Base-by-base conservation (phyloP, 768 basidiomycete species). In the Cantharellus cinnabarinus region DNA sequence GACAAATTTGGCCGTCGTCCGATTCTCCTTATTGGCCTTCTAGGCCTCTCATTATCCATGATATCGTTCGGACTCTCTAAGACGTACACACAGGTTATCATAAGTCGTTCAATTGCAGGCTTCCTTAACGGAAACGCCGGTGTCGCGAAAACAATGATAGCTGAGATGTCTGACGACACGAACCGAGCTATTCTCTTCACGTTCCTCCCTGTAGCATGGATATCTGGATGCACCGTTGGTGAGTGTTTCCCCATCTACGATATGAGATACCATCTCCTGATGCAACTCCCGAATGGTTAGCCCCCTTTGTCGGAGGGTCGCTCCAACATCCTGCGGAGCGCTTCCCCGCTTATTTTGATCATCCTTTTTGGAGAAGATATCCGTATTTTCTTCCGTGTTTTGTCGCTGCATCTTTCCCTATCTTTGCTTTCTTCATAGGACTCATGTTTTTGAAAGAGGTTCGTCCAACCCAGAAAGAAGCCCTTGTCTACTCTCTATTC, bases 1-100 rank as follows among this genome's bases (percentile, higher is more conserved):
- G 65, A 66, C 56, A 54, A 60, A 35, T 57, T 65, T 39, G 65
- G 65, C 15, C 59, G 65, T 3, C 63, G 64, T 42, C 65, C 65
- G 44, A 60, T 66, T 29, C 53, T 66, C 34, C 20, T 64, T 39
- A 42, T 38, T 38, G 65, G 65, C n/a, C 57, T 61, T 2, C 3
- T 62, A 5, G 63, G 62, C 15, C 41, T 65, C n/a, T 54, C 60
- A 37, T n/a, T 59, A 10, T 63, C 63, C 2, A 61, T 57, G 38
- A 48, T 56, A 4, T 62, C 52, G 5, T 66, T 66, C 50, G 65
- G 65, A 5, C 51, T 66, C 14, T 61, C 62, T 29, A 63, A 59
- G 56, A 51, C 59, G 10, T 60, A 61, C 50, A 39, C 35, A 14
- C 52, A 42, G 3, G 59, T 65, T 42, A 56, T 66, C 20, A 35